phyloP scores from a whole-genome alignment of 495 filamentous ascomycete genomes.

The Aspergillus conjunctus region DNA sequence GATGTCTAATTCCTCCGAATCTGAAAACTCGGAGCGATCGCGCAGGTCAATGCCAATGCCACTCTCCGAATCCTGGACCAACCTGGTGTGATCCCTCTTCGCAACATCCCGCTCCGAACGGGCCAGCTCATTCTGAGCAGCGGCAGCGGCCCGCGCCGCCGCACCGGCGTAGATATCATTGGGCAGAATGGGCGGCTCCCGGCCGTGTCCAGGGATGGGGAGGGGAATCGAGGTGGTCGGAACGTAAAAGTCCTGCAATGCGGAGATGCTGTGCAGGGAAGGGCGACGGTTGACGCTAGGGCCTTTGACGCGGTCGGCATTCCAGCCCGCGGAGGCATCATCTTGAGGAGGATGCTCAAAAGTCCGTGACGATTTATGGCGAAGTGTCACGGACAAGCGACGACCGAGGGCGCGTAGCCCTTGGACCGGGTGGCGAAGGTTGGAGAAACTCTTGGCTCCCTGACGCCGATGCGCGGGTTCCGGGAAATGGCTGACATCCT shows the following conservation, averaged over 20 bases:
- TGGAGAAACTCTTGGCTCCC: conserved; percentile 50
- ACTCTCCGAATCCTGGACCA: conserved; percentile 66
- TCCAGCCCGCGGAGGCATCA: conserved; percentile 12
- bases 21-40: conserved; percentile 46
- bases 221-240: conserved; percentile 36
- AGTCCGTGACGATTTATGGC: conserved; percentile 46
- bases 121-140: conserved; percentile 64
- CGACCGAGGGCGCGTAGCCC: conserved; percentile 49
- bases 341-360: conserved; percentile 25
- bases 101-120: conserved; percentile 41
- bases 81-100: conserved; percentile 36
- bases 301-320: conserved; percentile 17
- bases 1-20: conserved; percentile 44
- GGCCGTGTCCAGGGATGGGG: conserved; percentile 43
- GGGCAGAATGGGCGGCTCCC: conserved; percentile 44
- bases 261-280: conserved; percentile 45
- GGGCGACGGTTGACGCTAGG: conserved; percentile 42
- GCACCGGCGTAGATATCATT: conserved; percentile 59
- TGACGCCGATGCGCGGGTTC: conserved; percentile 41
- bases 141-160: conserved; percentile 69
- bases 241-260: conserved; percentile 42
- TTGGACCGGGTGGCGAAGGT: conserved; percentile 47
- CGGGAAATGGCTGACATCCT: conserved; percentile 42
- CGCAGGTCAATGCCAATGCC: conserved; percentile 78
- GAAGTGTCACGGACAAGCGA: conserved; percentile 48